A percentile compares a stretch with the other conserved stretches of the same genome.
These are phyloP conservation scores for Candida yuanshanica DNA, from an alignment of 805 yeast genomes.

Conservation along the genomic window DNA sequence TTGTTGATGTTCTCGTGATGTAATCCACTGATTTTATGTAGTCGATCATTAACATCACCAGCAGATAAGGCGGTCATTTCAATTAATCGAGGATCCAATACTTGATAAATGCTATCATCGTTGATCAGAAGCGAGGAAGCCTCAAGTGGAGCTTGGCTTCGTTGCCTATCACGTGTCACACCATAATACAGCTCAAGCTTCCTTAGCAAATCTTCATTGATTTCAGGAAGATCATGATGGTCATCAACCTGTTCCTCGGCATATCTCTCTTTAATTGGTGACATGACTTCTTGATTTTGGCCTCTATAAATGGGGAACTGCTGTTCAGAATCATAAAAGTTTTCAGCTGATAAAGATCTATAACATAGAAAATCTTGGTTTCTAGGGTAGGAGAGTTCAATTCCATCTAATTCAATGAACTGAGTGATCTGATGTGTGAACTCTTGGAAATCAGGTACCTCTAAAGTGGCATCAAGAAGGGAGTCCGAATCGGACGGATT, in stretches of 20 bases:
- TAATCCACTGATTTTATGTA: neutral
- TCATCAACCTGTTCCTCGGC: neutral
- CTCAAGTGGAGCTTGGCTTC: neutral
- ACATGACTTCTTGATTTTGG: neutral
- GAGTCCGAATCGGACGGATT: too few relatives aligned
- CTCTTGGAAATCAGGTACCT: too few relatives aligned
- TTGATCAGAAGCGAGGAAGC: neutral
- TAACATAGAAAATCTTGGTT: too few relatives aligned
- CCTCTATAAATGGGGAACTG: neutral
- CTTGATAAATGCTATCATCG: neutral
- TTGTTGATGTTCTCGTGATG: too few relatives aligned
- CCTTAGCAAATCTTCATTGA: neutral
- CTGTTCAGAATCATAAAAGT: neutral
- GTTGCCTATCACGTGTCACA: neutral
- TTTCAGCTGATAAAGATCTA: too few relatives aligned
- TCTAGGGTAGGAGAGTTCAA: too few relatives aligned
- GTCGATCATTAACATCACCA: neutral
- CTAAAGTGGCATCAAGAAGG: too few relatives aligned
- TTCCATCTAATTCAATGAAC: too few relatives aligned
- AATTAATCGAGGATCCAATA: neutral
- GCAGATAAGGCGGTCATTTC: neutral
- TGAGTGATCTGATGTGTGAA: too few relatives aligned
- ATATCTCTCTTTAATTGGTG: neutral
- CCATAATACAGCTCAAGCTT: neutral
- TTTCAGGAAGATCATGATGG: neutral